These are phyloP conservation scores for Discostella pseudostelligera DNA, from an alignment of 108 stramenopile genomes.

Conservation along the genomic window DNA sequence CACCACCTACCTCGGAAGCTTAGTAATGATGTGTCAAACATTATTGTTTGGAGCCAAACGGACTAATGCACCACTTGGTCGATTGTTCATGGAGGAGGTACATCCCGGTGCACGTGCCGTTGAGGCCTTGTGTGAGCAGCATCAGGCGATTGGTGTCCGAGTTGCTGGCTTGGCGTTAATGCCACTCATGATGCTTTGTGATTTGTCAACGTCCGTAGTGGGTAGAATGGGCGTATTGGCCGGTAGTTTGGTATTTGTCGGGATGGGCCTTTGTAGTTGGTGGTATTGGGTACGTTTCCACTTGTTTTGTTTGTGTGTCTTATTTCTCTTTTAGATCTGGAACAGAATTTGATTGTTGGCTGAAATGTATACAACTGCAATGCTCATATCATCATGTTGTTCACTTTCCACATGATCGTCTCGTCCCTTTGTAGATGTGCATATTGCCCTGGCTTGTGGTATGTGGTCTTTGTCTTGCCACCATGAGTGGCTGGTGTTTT, in stretches of 20 bases:
- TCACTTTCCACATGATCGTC: background rate
- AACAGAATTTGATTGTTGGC: background rate
- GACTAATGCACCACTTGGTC: conserved; percentile 55
- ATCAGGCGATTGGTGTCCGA: conserved; percentile 69
- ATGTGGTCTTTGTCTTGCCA: conserved; percentile 44
- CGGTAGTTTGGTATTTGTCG: conserved; percentile 36
- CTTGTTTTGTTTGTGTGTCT: background rate
- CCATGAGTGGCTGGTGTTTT: conserved; percentile 69
- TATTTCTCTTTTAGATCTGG: background rate
- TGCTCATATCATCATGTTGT: background rate
- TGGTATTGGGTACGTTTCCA: conserved; percentile 45
- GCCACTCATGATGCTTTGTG: conserved; percentile 49
- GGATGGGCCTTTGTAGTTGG: conserved; percentile 31
- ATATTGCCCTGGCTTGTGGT: conserved; percentile 61
- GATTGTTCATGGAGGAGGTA: conserved; percentile 61
- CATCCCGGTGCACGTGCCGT: conserved; percentile 45
- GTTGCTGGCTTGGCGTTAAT: conserved; percentile 70
- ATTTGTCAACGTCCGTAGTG: conserved; percentile 30
- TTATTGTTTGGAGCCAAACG: conserved; percentile 73
- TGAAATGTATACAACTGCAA: background rate
- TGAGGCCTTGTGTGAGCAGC: conserved; percentile 59
- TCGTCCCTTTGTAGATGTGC: conserved; percentile 38
- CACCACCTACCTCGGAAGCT: conserved; percentile 49
- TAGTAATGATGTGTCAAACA: conserved; percentile 49
- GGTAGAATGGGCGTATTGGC: conserved; percentile 39